These are phyloP conservation scores for Eucalyptus melliodora DNA, from an alignment of 345 rosid species.

Conservation along the genomic window DNA sequence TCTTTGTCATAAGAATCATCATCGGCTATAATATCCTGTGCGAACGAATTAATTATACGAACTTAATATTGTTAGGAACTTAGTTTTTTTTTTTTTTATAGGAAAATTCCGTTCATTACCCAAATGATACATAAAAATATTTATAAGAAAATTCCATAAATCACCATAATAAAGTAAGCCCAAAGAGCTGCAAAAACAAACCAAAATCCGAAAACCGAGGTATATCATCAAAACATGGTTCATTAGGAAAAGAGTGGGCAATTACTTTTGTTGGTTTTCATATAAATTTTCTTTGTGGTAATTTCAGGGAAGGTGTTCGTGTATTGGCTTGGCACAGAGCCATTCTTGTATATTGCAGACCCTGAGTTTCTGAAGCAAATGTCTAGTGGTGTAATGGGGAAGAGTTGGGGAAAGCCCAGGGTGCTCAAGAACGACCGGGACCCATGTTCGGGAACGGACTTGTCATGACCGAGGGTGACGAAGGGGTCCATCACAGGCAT, in stretches of 20 bases:
- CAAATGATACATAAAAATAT: not conserved
- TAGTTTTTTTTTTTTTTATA: too few species aligned
- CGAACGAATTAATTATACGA: not conserved
- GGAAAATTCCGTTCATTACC: not conserved
- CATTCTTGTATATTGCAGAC: constrained; percentile 81
- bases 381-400: constrained; percentile 76
- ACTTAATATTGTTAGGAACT: not conserved
- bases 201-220: not conserved
- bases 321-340: constrained; percentile 95
- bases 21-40: not conserved
- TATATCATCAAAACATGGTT: not conserved
- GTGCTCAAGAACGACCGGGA: constrained; percentile 72
- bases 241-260: too few species aligned
- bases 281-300: not conserved
- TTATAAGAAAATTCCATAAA: not conserved
- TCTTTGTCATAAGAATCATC: not conserved
- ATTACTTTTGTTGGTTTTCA: not conserved
- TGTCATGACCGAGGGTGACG: constrained; percentile 84
- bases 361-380: constrained; percentile 72
- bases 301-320: constrained; percentile 77
- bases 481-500: constrained; percentile 90
- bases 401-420: constrained; percentile 89
- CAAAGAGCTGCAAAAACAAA: not conserved
- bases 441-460: constrained; percentile 94
- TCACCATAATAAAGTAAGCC: not conserved